Base-by-base conservation (phyloP, 2,329 filamentous ascomycete species). In the Fonsecaea pedrosoi region DNA sequence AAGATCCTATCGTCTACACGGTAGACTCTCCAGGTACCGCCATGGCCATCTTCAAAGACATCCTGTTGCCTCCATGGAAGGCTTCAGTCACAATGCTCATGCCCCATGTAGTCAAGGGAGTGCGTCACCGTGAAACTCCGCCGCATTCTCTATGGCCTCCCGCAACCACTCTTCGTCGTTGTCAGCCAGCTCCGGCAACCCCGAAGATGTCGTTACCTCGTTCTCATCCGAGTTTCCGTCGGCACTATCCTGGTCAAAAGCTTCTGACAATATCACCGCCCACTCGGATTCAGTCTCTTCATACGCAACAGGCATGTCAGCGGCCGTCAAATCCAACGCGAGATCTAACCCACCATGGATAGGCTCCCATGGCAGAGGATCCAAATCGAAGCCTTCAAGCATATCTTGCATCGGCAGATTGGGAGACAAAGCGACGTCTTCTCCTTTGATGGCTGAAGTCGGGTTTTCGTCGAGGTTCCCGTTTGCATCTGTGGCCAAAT, bases 151-250 rank as follows among this genome's bases (percentile, higher is more conserved):
- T 15, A 58, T 45, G 9, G 13, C 37, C 56, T 58, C 56, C 4
- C 25, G 25, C 38, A 58, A 45, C 56, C 56, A 58, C 37, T 40
- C 18, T 30, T 37, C n/a, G 10, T 58, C 56, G 37, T 45, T 45
- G 21, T 58, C 37, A 10, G 25, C 30, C 10, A 45, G 38, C 15
- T 58, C 37, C 10, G 56, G 56, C 18, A 58, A 37, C 9, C 12
- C 38, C 56, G 10, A 58, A 8, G 38, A 42, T 2, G 21, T 42
- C 12, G 2, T 15, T 15, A 15, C 15, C 13, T 15, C 38, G 38
- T 42, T 15, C 2, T 40, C 38, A 15, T 13, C n/a, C 38, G 13
- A 6, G 38, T 15, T 21, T 21, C 8, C 3, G n/a, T 8, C 18
- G 25, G 10, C 45, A 12, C 13, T 18, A 18, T 50, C 18, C 18